These are phyloP conservation scores for Funneliformis mosseae DNA, from an alignment of 192 early-diverging fungal genomes.

Conservation along the genomic window DNA sequence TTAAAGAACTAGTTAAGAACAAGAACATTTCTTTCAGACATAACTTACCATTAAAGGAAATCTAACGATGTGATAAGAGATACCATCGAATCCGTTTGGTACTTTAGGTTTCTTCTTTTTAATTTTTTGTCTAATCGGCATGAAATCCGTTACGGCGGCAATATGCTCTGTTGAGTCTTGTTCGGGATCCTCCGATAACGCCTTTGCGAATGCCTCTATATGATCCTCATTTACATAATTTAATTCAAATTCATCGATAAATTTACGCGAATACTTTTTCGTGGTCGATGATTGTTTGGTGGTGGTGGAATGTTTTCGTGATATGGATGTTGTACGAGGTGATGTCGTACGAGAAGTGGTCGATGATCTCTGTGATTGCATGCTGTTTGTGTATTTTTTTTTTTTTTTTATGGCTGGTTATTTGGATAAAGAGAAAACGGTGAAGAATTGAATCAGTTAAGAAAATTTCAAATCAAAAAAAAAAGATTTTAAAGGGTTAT, in stretches of 20 bases:
- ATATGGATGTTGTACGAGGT: not conserved
- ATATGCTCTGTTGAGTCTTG: conserved; percentile 52
- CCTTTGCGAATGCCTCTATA: conserved; percentile 49
- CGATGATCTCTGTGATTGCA: not conserved
- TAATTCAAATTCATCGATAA: conserved; percentile 41
- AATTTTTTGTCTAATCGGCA: conserved; percentile 47
- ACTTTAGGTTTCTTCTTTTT: conserved; percentile 35
- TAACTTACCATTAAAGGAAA: conserved; percentile 57
- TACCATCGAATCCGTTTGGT: conserved; percentile 39
- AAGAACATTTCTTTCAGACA: not conserved
- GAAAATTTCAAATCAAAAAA: no score
- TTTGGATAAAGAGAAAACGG: no score
- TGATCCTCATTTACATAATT: conserved; percentile 53
- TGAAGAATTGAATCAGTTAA: no score
- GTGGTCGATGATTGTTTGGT: not conserved
- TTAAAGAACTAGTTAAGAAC: not conserved
- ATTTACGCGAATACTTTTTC: not conserved
- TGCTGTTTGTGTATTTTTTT: not conserved
- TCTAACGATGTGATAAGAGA: conserved; percentile 53
- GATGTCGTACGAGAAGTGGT: not conserved
- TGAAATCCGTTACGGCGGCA: conserved; percentile 53
- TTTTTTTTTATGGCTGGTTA: no score
- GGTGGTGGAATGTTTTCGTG: not conserved
- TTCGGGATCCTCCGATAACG: conserved; percentile 47
- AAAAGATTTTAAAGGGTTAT: no score